phyloP scores from a whole-genome alignment of 768 basidiomycete species.

The Suillus weaverae region DNA sequence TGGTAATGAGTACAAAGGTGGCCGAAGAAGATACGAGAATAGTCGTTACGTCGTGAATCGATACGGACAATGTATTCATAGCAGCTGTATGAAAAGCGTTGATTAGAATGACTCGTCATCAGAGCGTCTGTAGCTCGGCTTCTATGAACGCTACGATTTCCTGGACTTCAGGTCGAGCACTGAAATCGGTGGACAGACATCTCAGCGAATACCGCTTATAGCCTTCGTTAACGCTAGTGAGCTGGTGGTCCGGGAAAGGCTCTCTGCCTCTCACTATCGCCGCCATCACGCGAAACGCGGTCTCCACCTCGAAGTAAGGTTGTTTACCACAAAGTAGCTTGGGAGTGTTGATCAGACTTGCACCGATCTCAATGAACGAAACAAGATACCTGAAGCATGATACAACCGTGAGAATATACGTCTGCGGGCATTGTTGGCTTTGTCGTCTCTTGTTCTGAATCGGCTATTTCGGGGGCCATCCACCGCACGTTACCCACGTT shows the following conservation, averaged over 20 bases:
- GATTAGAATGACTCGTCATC: not conserved
- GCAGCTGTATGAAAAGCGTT: not conserved
- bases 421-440: conserved; percentile 31
- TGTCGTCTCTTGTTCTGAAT: conserved; percentile 3
- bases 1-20: not conserved
- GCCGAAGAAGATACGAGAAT: not conserved
- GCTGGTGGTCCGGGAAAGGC: not conserved
- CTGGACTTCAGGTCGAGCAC: not conserved
- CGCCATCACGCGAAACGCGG: not conserved
- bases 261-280: not conserved
- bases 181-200: not conserved
- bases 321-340: not conserved
- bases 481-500: conserved; percentile 37
- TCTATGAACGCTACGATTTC: not conserved
- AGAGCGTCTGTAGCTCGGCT: not conserved
- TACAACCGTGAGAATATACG: conserved; percentile 42
- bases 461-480: conserved; percentile 39
- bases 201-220: not conserved
- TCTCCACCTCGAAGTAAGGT: not conserved
- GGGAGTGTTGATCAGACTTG: not conserved
- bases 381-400: conserved; percentile 25
- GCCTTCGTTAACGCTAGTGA: not conserved
- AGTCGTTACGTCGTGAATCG: not conserved
- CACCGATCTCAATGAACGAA: not conserved
- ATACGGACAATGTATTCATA: not conserved